Percentiles rank a stretch among this genome's conserved stretches.
These are phyloP conservation scores for Parietaria judaica DNA, from an alignment of 306 rosid genomes.

Conservation along the genomic window DNA sequence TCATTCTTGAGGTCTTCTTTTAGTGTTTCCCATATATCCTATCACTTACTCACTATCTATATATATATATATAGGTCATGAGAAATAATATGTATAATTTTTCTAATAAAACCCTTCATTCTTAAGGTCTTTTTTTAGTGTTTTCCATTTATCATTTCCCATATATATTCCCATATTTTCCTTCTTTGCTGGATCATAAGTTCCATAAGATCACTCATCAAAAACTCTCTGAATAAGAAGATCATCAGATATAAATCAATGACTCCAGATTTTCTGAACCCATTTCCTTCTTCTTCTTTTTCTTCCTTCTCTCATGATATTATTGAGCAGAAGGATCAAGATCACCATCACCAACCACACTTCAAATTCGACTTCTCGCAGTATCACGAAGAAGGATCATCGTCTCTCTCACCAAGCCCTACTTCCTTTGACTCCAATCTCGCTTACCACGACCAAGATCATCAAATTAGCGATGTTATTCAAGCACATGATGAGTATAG, in stretches of 20 bases:
- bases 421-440: conserved; percentile 15
- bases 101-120: too few relatives aligned
- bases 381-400: conserved; percentile 8
- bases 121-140: too few relatives aligned
- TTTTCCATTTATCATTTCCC: conserved; percentile 1
- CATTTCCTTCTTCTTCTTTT: conserved; percentile 37
- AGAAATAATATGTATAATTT: too few relatives aligned
- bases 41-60: too few relatives aligned
- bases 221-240: not conserved
- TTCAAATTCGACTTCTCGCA: conserved; percentile 24
- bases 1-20: too few relatives aligned
- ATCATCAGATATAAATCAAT: conserved; percentile 9
- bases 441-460: conserved; percentile 16
- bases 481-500: conserved; percentile 8
- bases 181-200: conserved; percentile 21
- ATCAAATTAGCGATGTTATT: conserved; percentile 15
- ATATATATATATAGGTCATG: too few relatives aligned
- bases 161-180: conserved; percentile 24
- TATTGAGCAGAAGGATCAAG: conserved; percentile 24
- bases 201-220: not conserved
- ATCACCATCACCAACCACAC: conserved; percentile 25
- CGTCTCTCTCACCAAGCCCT: conserved; percentile 23
- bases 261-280: conserved; percentile 46
- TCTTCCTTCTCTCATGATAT: conserved; percentile 25
- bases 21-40: too few relatives aligned